These are phyloP conservation scores for Misopates orontium DNA, from an alignment of 257 asterid genomes.

Conservation along the genomic window DNA sequence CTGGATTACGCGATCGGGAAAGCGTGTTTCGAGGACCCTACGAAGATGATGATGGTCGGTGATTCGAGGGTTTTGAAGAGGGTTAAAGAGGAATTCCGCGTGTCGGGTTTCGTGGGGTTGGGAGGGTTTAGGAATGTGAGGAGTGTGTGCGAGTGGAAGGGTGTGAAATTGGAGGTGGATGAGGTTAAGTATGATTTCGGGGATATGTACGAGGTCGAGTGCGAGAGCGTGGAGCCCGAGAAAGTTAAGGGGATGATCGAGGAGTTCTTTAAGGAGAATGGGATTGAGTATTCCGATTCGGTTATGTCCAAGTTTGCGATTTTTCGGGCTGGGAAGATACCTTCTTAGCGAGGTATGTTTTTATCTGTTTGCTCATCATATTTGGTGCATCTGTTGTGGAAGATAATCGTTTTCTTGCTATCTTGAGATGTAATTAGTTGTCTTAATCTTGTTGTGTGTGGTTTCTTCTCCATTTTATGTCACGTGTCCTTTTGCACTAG, in stretches of 20 bases:
- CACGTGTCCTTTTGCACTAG: too few relatives aligned
- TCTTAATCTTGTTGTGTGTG: too few relatives aligned
- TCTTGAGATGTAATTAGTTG: too few relatives aligned
- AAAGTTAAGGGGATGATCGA: conserved; percentile 67
- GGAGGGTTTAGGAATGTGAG: conserved; percentile 84
- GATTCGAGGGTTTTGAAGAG: conserved; percentile 75
- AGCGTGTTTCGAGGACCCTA: conserved; percentile 58
- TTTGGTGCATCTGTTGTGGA: not conserved
- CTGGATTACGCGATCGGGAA: conserved; percentile 56
- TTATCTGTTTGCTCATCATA: not conserved
- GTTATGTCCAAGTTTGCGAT: conserved; percentile 76
- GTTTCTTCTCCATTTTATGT: too few relatives aligned
- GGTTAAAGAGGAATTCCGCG: conserved; percentile 71
- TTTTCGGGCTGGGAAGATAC: conserved; percentile 78
- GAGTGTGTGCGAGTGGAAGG: conserved; percentile 82
- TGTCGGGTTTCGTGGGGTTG: conserved; percentile 60
- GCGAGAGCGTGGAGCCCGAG: conserved; percentile 90
- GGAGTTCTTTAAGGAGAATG: conserved; percentile 69
- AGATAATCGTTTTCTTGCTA: too few relatives aligned
- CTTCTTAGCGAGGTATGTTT: conserved; percentile 46
- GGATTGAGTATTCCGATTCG: conserved; percentile 63
- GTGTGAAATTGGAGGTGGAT: conserved; percentile 79
- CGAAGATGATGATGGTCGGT: conserved; percentile 34
- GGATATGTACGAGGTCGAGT: conserved; percentile 82
- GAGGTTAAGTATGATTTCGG: conserved; percentile 83